Base-by-base conservation (phyloP, 2,329 filamentous ascomycete genomes). In the Geoglossum cookeanum region DNA sequence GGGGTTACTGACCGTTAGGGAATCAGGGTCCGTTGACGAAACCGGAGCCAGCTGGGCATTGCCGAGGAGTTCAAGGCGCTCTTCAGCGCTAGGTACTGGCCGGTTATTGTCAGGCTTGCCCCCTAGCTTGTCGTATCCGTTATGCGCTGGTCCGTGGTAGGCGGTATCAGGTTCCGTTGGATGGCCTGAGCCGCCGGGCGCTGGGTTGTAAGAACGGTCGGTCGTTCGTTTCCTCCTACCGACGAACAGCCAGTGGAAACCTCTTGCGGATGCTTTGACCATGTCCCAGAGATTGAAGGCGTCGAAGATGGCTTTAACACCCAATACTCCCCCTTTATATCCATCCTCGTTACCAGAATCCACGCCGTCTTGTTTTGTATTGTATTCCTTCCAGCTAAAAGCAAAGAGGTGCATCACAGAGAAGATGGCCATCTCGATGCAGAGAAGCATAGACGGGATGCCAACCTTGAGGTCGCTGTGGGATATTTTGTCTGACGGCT, bases 361-460 rank as follows among this genome's bases (percentile, higher is more conserved):
- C 22, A 47, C n/a, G 42, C 32, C 32, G 9, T n/a, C n/a, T 55
- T 55, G 33, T 6, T 32, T 32, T 3, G 11, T 22, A 0, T 13
- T 22, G 68, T 94, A 95, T 0, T 81, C 81, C 58, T 76, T 75
- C 74, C 83, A 92, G 0, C 85, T 78, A 65, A 92, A 95, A 1
- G 89, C 86, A 75, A 83, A 94, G 15, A 92, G 70, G 67, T 94
- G 88, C 56, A 94, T 70, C 49, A 89, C 65, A 17, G 85, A 74
- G 64, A 94, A 94, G 33, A 86, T 71, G 7, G 85, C 80, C 88
- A 94, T 94, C 69, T 94, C 88, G 45, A 92, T 73, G 65, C 85
- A 90, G 29, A 92, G 78, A 9, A 94, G 73, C 55, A 91, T 71
- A 32, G 82, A 82, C 0, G 88, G 87, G 32, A 94, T 83, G 56